These are phyloP conservation scores for Fallopia convolvulus DNA, from an alignment of 148 eudicot species.

Conservation along the genomic window DNA sequence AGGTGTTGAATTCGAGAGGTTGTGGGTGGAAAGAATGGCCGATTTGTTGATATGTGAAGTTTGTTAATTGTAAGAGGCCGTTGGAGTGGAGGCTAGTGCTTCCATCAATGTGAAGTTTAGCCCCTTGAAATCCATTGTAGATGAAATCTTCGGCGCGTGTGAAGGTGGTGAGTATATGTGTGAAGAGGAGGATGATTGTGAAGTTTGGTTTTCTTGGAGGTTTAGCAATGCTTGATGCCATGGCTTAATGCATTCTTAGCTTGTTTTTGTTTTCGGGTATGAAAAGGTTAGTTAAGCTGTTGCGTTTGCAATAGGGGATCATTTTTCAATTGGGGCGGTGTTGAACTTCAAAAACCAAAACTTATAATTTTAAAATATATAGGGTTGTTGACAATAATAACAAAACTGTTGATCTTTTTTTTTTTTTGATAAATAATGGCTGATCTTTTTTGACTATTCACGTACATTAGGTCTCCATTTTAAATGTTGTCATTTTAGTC, in stretches of 20 bases:
- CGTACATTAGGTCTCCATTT: too few species aligned
- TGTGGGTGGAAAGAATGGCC: constrained; percentile 38
- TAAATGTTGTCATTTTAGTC: too few species aligned
- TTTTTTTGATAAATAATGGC: too few species aligned
- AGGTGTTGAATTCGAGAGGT: constrained; percentile 14
- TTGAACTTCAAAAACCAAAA: not conserved
- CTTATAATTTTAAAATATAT: too few species aligned
- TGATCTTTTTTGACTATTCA: too few species aligned
- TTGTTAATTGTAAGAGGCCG: constrained; percentile 32
- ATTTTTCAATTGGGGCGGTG: not conserved
- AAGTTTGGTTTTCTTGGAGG: not conserved
- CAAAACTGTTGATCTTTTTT: too few species aligned
- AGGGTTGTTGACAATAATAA: too few species aligned
- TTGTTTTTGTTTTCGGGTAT: not conserved
- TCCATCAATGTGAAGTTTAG: not conserved
- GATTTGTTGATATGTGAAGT: constrained; percentile 11
- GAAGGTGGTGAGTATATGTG: not conserved
- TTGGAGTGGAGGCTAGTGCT: not conserved
- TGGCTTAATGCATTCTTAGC: not conserved
- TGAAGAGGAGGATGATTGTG: not conserved
- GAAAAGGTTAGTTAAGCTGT: not conserved
- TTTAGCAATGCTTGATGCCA: not conserved
- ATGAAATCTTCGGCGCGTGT: not conserved
- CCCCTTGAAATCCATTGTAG: constrained; percentile 6
- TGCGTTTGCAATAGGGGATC: not conserved